Base-by-base conservation (phyloP, 305 asterid genomes). In the Rubia balearica region DNA sequence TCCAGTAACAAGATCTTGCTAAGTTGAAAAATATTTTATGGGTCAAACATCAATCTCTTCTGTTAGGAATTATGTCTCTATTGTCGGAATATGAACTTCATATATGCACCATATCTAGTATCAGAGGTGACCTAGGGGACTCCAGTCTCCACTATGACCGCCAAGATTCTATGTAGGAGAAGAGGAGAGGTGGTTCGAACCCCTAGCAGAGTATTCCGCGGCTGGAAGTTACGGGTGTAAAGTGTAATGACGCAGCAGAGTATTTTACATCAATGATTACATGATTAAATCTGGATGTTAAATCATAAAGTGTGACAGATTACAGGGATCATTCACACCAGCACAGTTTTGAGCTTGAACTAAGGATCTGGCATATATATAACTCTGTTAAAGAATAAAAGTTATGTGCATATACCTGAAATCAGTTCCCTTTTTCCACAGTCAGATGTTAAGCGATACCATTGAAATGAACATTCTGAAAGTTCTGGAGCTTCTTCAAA, bases 401-500 rank as follows among this genome's bases (percentile, higher is more conserved):
- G 5, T 48, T 19, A 74, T n/a, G 62, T 21, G 40, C 59, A 33
- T 55, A 64, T 82, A 92, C 97, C 97, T 86, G 97, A 85, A 80
- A 92, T 86, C 77, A 85, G 89, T 75, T 92, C 96, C 86, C 73
- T 88, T 75, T 85, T 84, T 72, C 85, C 90, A 49, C 78, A 83
- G 76, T 89, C 97, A 61, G 90, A 75, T 53, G 89, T 76, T 46
- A 87, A 82, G 36, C 96, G 95, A 71, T 76, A 87, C 98, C 98
- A 93, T 73, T 89, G 97, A 70, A 89, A 83, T 57, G 87, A 68
- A 77, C 94, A 91, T 74, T 87, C 83, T 0, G 89, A 87, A 71
- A 87, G 81, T 30, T 87, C 87, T 19, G 85, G 89, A 61, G 86
- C 88, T 78, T 76, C 75, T 66, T 80, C 85, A 21, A 88, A 86